Percentiles rank a stretch among this genome's conserved stretches.
Evolutionary conservation across 768 basidiomycete species (phyloP).

Genomic region (Tephrocybe sp.): DNA sequence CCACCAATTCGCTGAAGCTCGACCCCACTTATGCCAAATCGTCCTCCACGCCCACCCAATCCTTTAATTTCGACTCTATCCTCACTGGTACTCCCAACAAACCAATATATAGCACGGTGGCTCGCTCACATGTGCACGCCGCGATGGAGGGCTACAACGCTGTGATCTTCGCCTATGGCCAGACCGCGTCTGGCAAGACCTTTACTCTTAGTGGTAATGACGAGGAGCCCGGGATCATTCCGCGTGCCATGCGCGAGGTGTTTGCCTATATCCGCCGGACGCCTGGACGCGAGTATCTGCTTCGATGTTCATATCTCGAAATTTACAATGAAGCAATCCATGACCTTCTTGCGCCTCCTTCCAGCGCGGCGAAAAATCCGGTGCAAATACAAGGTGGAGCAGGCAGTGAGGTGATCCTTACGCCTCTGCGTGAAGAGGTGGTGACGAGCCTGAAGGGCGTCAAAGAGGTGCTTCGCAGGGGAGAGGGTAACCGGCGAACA

Average conservation of each 20-base stretch:
- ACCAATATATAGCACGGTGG: constrained; percentile 72
- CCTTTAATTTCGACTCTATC: constrained; percentile 72
- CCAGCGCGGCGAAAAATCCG: constrained; percentile 47
- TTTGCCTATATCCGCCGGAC: constrained; percentile 81
- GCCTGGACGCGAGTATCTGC: constrained; percentile 82
- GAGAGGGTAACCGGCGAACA: constrained; percentile 84
- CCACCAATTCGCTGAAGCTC: constrained; percentile 57
- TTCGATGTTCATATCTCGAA: constrained; percentile 94
- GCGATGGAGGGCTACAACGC: constrained; percentile 98
- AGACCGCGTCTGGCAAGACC: constrained; percentile 72
- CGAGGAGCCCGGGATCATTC: constrained; percentile 91
- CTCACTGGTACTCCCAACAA: constrained; percentile 80
- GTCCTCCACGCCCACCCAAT: constrained; percentile 24
- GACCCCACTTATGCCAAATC: constrained; percentile 52
- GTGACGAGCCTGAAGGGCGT: constrained; percentile 90
- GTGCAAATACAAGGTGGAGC: constrained; percentile 74
- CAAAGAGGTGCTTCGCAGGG: constrained; percentile 77
- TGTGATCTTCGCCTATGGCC: constrained; percentile 92
- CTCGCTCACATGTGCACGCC: constrained; percentile 76
- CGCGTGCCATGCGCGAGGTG: constrained; percentile 88
- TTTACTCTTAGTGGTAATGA: constrained; percentile 69
- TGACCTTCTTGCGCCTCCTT: constrained; percentile 78
- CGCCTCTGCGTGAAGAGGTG: constrained; percentile 86
- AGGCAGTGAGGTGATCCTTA: constrained; percentile 55
- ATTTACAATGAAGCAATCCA: constrained; percentile 94